These are phyloP conservation scores for Leptographium lundbergii DNA, from an alignment of 2,329 filamentous ascomycete species.

Conservation along the genomic window DNA sequence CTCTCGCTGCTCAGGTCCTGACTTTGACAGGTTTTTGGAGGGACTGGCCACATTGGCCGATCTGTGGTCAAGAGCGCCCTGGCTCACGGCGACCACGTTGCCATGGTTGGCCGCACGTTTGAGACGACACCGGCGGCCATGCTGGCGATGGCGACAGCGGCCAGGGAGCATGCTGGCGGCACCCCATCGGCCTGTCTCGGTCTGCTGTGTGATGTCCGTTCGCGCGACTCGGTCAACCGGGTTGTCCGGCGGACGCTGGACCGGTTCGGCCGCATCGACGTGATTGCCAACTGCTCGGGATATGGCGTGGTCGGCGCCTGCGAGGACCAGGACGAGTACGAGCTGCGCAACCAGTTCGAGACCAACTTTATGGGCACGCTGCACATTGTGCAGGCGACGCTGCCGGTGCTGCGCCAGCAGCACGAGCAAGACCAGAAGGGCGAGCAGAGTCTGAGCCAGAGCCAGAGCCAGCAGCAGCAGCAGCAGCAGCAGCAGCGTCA, in stretches of 20 bases:
- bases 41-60: slow-evolving; percentile 92
- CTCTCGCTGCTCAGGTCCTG: too few relatives aligned
- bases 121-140: slow-evolving; percentile 65
- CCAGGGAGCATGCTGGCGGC: slow-evolving; percentile 21
- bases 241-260: slow-evolving; percentile 59
- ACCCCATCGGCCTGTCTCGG: slow-evolving; percentile 48
- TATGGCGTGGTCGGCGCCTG: slow-evolving; percentile 93
- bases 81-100: slow-evolving; percentile 68
- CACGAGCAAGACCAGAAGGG: not conserved
- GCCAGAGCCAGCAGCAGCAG: not conserved
- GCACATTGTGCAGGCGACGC: slow-evolving; percentile 78
- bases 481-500: not conserved
- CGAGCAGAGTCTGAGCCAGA: not conserved
- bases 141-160: slow-evolving; percentile 45
- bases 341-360: slow-evolving; percentile 91
- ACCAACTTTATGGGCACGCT: slow-evolving; percentile 95
- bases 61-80: slow-evolving; percentile 77
- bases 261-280: slow-evolving; percentile 71
- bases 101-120: slow-evolving; percentile 71
- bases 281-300: slow-evolving; percentile 87
- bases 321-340: slow-evolving; percentile 92
- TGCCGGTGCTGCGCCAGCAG: slow-evolving; percentile 77
- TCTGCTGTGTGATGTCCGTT: slow-evolving; percentile 80
- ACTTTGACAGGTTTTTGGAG: slow-evolving; percentile 63
- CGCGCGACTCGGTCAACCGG: slow-evolving; percentile 60